phyloP scores from a whole-genome alignment of 208 protist species.

The Leishmania turanica region DNA sequence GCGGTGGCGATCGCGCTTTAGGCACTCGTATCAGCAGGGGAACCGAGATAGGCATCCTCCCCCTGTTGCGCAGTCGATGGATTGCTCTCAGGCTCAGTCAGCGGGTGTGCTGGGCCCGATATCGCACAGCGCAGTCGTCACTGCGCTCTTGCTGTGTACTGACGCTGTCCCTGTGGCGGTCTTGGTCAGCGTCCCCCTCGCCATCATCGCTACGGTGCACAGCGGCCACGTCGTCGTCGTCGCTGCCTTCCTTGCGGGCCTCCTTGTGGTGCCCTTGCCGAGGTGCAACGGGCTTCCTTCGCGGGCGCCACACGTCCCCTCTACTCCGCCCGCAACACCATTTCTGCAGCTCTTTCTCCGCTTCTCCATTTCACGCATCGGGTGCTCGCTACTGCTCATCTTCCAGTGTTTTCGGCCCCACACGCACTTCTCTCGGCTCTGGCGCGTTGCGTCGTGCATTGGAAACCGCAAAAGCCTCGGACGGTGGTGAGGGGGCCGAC shows the following conservation, averaged over 20 bases:
- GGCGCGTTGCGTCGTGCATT: not conserved
- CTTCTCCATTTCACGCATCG: not conserved
- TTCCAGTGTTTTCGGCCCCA: not conserved
- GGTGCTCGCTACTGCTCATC: constrained; percentile 2
- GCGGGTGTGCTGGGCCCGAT: not conserved
- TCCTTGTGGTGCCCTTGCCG: not conserved
- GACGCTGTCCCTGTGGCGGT: not conserved
- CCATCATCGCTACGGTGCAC: not conserved
- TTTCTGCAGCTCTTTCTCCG: not conserved
- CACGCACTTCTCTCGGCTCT: not conserved
- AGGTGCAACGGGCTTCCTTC: not conserved
- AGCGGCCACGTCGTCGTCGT: not conserved
- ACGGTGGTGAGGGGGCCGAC: not conserved
- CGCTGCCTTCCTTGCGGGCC: not conserved
- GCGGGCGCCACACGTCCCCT: not conserved
- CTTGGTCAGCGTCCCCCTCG: not conserved
- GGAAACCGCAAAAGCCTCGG: not conserved
- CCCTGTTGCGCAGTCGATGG: not conserved
- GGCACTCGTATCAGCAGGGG: not conserved
- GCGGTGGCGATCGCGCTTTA: not conserved
- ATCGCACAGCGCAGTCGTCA: not conserved
- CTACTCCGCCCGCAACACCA: not conserved
- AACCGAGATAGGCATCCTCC: not conserved
- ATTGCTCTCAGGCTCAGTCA: not conserved
- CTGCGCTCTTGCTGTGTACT: not conserved